These are phyloP conservation scores for Waltiozyma sp. DNA, from an alignment of 1,139 yeast genomes.

Conservation along the genomic window DNA sequence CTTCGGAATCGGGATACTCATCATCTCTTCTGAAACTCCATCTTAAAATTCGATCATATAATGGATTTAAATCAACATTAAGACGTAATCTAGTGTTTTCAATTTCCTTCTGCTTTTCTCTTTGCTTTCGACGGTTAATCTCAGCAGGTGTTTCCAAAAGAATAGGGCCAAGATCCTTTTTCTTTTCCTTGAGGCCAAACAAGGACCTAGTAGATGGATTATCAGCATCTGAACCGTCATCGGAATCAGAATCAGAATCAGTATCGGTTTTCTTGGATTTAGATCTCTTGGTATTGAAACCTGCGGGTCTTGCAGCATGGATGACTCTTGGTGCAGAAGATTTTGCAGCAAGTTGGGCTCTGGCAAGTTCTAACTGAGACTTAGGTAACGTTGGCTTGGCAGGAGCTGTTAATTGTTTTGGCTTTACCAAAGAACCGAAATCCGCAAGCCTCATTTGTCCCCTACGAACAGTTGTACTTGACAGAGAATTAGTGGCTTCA, in stretches of 20 bases:
- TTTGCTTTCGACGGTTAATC: constrained; percentile 14
- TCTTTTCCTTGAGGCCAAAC: constrained; percentile 5
- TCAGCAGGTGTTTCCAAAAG: constrained; percentile 20
- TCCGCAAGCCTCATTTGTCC: constrained; percentile 37
- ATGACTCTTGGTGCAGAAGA: constrained; percentile 19
- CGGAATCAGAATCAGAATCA: neutral
- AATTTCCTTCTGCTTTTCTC: constrained; percentile 50
- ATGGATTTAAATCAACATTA: constrained; percentile 66
- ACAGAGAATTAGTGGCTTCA: neutral
- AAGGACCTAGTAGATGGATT: constrained; percentile 1
- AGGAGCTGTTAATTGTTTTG: constrained; percentile 17
- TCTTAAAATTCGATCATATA: constrained; percentile 55
- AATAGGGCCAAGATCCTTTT: constrained; percentile 17
- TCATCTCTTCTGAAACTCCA: constrained; percentile 64
- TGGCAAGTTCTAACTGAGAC: constrained; percentile 28
- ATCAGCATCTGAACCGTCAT: constrained; percentile 11
- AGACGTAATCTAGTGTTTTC: constrained; percentile 72
- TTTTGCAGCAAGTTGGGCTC: constrained; percentile 11
- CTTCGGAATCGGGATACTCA: constrained; percentile 46
- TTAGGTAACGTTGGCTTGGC: constrained; percentile 24
- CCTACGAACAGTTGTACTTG: constrained; percentile 12
- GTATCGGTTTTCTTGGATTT: constrained; percentile 1
- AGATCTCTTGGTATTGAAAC: constrained; percentile 40
- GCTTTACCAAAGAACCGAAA: constrained; percentile 32
- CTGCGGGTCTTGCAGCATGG: constrained; percentile 73